Evolutionary conservation across 2,329 filamentous ascomycete genomes (phyloP).

Genomic region (Hypocrella siamensis): DNA sequence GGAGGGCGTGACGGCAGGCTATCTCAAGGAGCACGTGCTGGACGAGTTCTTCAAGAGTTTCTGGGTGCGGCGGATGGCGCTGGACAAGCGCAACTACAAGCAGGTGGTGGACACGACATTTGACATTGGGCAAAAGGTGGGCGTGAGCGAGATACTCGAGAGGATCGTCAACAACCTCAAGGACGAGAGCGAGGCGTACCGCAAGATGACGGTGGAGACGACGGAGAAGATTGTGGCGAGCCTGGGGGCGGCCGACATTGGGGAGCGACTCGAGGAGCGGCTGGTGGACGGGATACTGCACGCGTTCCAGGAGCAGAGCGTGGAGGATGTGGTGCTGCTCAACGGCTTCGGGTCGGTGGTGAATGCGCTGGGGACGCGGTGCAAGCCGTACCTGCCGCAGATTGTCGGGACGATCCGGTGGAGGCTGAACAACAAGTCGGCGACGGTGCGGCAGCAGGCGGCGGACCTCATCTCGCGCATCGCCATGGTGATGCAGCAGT

Average conservation of each 20-base stretch:
- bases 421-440: constrained; percentile 94
- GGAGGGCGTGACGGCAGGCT: constrained; percentile 84
- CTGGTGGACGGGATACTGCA: constrained; percentile 91
- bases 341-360: constrained; percentile 97
- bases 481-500: constrained; percentile 98
- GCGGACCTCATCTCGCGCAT: constrained; percentile 94
- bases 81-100: constrained; percentile 94
- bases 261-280: constrained; percentile 80
- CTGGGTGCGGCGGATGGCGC: constrained; percentile 91
- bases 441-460: constrained; percentile 90
- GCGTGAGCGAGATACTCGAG: constrained; percentile 86
- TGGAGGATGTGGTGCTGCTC: constrained; percentile 89
- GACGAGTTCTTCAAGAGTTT: constrained; percentile 98
- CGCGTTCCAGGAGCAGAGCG: constrained; percentile 94
- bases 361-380: constrained; percentile 81
- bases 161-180: constrained; percentile 90
- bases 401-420: constrained; percentile 95
- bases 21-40: constrained; percentile 88
- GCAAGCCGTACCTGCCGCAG: constrained; percentile 92
- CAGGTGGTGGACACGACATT: constrained; percentile 98
- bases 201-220: constrained; percentile 98
- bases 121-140: constrained; percentile 95
- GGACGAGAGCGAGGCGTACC: constrained; percentile 93
- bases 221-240: constrained; percentile 92
- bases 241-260: constrained; percentile 84